Base-by-base conservation (phyloP, 169 alveolate species). In the Plasmodium malariae region DNA sequence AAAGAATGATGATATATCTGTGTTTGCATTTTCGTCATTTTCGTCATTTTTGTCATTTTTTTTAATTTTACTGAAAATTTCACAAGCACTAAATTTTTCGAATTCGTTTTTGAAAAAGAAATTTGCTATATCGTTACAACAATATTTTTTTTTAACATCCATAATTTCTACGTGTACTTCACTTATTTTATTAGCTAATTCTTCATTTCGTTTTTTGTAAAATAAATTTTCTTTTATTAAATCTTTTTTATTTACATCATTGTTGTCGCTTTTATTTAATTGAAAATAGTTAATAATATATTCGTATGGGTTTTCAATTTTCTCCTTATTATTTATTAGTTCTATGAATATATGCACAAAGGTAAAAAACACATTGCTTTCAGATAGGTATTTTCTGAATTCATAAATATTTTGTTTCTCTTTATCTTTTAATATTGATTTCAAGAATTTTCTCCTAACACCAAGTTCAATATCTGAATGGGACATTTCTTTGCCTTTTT, bases 181-280 rank as follows among this genome's bases (percentile, higher is more conserved):
- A 72, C 54, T 83, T 67, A 83, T 83, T 83, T 83, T 67, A 12
- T 71, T 71, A 36, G 19, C 45, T 48, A 83, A 57, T 45, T 45
- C 67, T 60, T 83, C 62, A 34, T 83, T 83, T 54, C 54, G 32
- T 60, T 19, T 68, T 83, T 45, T 83, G 26, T 83, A 83, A 24
- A 67, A 51, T 17, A 48, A 49, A 69, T 83, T 83, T 68, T 83
- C 91, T 24, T 60, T 67, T 28, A 49, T 83, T 67, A 83, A 67
- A 14, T 51, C 21, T 12, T 43, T 43, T 59, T 26, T 45, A 17
- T 51, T 55, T 4, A 21, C 40, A 1, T 26, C 51, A 78, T 51
- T 57, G 45, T 36, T 21, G 17, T 43, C 45, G 17, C 34, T 17
- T 6, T 34, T 11, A 30, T 55, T 51, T 55, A 30, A 9, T 32